phyloP scores from a whole-genome alignment of 2,329 filamentous ascomycete genomes.

The Seiridium cupressi region DNA sequence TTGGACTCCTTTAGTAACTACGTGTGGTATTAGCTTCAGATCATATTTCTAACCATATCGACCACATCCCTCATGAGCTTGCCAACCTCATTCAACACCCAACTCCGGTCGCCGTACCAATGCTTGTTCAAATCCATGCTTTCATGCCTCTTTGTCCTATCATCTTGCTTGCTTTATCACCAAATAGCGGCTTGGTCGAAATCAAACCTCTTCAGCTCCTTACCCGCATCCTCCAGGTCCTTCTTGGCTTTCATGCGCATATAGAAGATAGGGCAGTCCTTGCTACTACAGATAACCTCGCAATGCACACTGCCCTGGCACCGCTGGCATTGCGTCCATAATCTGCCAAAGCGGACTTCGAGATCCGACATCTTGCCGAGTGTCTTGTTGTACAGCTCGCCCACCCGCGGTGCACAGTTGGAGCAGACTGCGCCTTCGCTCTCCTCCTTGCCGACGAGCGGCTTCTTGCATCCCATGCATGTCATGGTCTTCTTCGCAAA shows the following conservation, averaged over 20 bases:
- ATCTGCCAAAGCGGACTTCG: slow-evolving; percentile 84
- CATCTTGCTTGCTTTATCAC: slow-evolving; percentile 26
- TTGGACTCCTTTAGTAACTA: too few species aligned
- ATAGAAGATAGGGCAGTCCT: slow-evolving; percentile 98
- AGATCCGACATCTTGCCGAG: slow-evolving; percentile 86
- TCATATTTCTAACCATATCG: background rate
- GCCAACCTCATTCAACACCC: background rate
- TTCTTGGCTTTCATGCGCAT: slow-evolving; percentile 99
- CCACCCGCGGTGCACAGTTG: slow-evolving; percentile 79
- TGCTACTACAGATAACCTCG: slow-evolving; percentile 94
- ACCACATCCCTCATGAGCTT: background rate
- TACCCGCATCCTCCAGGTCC: slow-evolving; percentile 92
- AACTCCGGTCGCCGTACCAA: slow-evolving; percentile 12
- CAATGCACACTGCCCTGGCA: slow-evolving; percentile 98
- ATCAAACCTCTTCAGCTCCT: slow-evolving; percentile 88
- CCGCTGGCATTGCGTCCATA: slow-evolving; percentile 98
- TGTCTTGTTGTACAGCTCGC: slow-evolving; percentile 91
- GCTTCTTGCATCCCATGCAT: slow-evolving; percentile 99
- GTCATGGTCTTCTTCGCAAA: slow-evolving; percentile 97
- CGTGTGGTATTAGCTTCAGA: background rate
- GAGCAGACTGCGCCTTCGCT: slow-evolving; percentile 82
- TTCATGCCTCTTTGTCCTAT: slow-evolving; percentile 13
- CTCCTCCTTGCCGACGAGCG: slow-evolving; percentile 76
- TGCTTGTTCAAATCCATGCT: slow-evolving; percentile 11
- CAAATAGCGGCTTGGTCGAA: slow-evolving; percentile 70